A percentile compares a stretch with the other conserved stretches of the same genome.
Evolutionary conservation across 306 rosid species (phyloP).

Genomic region (Clitoria ternatea): DNA sequence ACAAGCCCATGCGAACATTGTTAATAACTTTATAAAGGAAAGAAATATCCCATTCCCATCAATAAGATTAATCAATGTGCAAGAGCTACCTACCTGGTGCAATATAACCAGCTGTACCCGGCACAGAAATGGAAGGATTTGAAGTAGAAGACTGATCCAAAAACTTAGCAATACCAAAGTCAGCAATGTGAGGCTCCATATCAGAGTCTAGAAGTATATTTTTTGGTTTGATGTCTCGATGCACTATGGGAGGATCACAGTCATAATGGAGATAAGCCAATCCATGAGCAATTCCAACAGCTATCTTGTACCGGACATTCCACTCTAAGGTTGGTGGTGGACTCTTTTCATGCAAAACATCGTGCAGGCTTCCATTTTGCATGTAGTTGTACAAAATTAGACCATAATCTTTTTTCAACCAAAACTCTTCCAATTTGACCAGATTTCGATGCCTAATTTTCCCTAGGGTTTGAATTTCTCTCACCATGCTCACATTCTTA

Average conservation of each 20-base stretch:
- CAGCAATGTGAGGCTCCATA: constrained; percentile 75
- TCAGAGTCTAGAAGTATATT: constrained; percentile 79
- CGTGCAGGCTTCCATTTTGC: constrained; percentile 87
- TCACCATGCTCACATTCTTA: constrained; percentile 51
- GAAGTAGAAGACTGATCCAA: constrained; percentile 56
- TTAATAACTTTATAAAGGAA: neutral
- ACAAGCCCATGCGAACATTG: neutral
- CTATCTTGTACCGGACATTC: constrained; percentile 60
- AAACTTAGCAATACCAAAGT: constrained; percentile 86
- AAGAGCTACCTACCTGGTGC: constrained; percentile 79
- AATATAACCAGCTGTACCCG: constrained; percentile 73
- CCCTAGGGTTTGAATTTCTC: constrained; percentile 67
- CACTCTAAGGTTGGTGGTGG: constrained; percentile 54
- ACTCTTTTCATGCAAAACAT: constrained; percentile 53
- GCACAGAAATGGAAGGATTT: constrained; percentile 35
- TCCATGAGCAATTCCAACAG: constrained; percentile 73
- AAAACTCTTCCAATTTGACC: constrained; percentile 59
- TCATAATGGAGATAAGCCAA: constrained; percentile 75
- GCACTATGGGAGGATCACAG: constrained; percentile 75
- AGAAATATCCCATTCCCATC: neutral
- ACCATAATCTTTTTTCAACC: constrained; percentile 57
- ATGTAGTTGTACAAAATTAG: constrained; percentile 65
- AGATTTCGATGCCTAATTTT: constrained; percentile 72
- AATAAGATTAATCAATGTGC: neutral
- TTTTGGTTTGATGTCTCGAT: constrained; percentile 78